Conservation (phyloP, 2,329 filamentous ascomycete genomes). For the Pseudomassariella vexata region DNA sequence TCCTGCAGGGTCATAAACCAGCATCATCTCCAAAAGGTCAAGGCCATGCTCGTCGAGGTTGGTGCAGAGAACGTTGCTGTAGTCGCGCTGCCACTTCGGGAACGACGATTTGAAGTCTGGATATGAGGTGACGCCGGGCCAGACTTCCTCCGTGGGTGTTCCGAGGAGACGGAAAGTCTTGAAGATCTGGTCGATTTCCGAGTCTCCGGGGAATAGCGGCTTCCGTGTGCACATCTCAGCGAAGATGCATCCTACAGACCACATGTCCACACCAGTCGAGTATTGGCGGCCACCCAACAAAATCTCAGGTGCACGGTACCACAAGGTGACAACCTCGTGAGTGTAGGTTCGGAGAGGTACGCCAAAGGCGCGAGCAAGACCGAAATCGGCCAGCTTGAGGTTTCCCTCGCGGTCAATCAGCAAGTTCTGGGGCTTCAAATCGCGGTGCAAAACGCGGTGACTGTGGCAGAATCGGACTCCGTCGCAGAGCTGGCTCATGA, state of each 20-base stretch:
- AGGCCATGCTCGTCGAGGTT: conserved; percentile 68
- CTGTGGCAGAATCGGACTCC: conserved; percentile 86
- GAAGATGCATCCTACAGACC: conserved; percentile 91
- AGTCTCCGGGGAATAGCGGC: conserved; percentile 87
- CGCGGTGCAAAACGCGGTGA: conserved; percentile 80
- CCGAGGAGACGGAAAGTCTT: conserved; percentile 85
- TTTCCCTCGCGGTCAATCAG: conserved; percentile 83
- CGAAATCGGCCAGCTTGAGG: conserved; percentile 86
- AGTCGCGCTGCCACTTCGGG: conserved; percentile 80
- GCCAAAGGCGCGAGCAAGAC: conserved; percentile 82
- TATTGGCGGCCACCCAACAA: conserved; percentile 86
- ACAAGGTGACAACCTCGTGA: conserved; percentile 90
- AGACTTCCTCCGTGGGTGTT: conserved; percentile 74
- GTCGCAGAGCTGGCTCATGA: conserved; percentile 82
- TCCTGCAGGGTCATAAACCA: conserved; percentile 81
- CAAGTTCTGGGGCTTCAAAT: conserved; percentile 86
- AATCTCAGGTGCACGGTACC: conserved; percentile 90
- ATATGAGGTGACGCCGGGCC: conserved; percentile 92
- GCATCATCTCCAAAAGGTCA: conserved; percentile 62
- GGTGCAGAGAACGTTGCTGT: conserved; percentile 59
- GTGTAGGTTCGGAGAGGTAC: conserved; percentile 89
- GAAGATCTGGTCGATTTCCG: conserved; percentile 91
- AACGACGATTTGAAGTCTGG: conserved; percentile 91
- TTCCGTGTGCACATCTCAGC: conserved; percentile 95
- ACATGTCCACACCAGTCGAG: conserved; percentile 93